Conservation (phyloP, 768 basidiomycete genomes). For the Podaxis sp. region DNA sequence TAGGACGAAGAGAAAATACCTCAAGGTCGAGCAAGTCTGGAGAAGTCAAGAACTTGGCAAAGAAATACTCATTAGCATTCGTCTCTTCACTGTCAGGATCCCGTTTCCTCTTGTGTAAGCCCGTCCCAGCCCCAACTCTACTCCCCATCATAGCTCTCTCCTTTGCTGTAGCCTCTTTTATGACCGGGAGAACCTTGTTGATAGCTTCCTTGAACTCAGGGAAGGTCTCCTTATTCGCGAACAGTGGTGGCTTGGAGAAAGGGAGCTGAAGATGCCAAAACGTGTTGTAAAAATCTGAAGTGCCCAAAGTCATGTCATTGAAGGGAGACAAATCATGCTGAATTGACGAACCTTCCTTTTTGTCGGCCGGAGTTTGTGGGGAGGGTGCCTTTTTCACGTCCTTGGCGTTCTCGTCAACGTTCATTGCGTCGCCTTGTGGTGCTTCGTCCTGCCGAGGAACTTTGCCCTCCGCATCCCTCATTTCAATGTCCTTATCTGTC, state of each 20-base stretch:
- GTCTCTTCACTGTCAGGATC: conserved; percentile 58
- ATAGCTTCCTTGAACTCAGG: conserved; percentile 69
- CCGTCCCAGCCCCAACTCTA: conserved; percentile 46
- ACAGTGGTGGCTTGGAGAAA: conserved; percentile 79
- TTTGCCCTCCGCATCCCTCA: conserved; percentile 22
- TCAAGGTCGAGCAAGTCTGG: conserved; percentile 86
- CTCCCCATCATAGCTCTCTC: conserved; percentile 85
- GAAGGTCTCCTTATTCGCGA: conserved; percentile 57
- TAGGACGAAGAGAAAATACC: conserved; percentile 39
- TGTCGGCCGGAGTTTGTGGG: conserved; percentile 34
- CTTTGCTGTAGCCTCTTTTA: conserved; percentile 84
- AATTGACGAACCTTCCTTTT: conserved; percentile 55
- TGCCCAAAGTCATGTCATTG: neutral
- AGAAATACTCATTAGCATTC: conserved; percentile 76
- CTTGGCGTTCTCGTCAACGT: conserved; percentile 47
- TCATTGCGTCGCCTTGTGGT: conserved; percentile 50
- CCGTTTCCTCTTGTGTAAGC: conserved; percentile 61
- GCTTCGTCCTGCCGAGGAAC: conserved; percentile 23
- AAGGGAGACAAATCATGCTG: neutral
- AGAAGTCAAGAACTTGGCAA: conserved; percentile 90
- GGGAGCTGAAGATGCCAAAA: conserved; percentile 90
- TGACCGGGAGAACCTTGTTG: conserved; percentile 70
- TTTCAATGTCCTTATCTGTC: conserved; percentile 30
- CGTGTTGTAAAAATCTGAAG: conserved; percentile 74
- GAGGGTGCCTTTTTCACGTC: conserved; percentile 31